A percentile compares a stretch with the other conserved stretches of the same genome.
phyloP scores from a whole-genome alignment of 2,329 filamentous ascomycete genomes.

The Arthrinium puccinioides region DNA sequence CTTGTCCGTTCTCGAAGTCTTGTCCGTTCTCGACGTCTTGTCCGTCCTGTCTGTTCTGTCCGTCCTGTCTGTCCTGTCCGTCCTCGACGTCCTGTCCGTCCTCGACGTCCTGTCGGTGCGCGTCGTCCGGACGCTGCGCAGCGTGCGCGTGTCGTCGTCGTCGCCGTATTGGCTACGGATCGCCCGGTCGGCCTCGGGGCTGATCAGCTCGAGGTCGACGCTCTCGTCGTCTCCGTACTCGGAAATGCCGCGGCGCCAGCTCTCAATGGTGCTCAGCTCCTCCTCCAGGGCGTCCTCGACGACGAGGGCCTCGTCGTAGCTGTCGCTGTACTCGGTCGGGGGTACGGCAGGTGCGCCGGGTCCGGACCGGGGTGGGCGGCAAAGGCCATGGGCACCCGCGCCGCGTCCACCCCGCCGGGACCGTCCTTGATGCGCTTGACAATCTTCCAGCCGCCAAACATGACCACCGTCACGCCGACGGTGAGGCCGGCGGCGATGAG shows the following conservation, averaged over 20 bases:
- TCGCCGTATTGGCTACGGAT: slow-evolving; percentile 31
- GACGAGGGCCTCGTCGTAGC: slow-evolving; percentile 49
- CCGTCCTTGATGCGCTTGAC: slow-evolving; percentile 69
- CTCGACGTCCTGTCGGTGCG: slow-evolving; percentile 19
- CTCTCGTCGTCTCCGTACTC: slow-evolving; percentile 35
- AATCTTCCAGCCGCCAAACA: slow-evolving; percentile 95
- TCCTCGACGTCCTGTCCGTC: slow-evolving; percentile 20
- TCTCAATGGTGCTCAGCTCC: slow-evolving; percentile 51
- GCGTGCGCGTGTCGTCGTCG: slow-evolving; percentile 29
- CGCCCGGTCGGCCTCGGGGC: slow-evolving; percentile 45
- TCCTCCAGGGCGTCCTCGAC: slow-evolving; percentile 50
- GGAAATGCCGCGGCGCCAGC: slow-evolving; percentile 50
- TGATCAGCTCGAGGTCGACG: slow-evolving; percentile 51
- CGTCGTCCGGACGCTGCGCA: slow-evolving; percentile 18
- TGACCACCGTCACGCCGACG: slow-evolving; percentile 89
- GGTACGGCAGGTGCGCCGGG: slow-evolving; percentile 2
- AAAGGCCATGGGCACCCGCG: slow-evolving; percentile 21
- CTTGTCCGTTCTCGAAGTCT: slow-evolving; percentile 21
- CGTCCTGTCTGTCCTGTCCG: slow-evolving; percentile 18
- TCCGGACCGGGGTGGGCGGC: slow-evolving; percentile 11
- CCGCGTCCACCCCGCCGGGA: slow-evolving; percentile 6
- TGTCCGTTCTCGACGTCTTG: slow-evolving; percentile 16
- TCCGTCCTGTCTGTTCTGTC: slow-evolving; percentile 20
- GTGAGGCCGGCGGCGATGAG: slow-evolving; percentile 85
- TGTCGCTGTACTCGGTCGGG: slow-evolving; percentile 15